Evolutionary conservation across 106 monocot genomes (phyloP).

Genomic region (Allium fistulosum): DNA sequence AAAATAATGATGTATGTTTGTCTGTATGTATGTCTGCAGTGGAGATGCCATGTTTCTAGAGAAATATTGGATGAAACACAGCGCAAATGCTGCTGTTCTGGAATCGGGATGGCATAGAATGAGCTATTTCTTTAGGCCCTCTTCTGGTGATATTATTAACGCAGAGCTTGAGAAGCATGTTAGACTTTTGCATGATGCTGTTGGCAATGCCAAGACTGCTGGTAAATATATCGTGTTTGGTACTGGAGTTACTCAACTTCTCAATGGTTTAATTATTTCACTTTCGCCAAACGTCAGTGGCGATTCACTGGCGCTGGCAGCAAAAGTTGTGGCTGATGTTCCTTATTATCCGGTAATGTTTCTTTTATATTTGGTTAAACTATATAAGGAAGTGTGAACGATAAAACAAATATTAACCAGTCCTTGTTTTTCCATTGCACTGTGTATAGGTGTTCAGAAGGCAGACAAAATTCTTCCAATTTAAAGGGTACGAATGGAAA

Average conservation of each 20-base stretch:
- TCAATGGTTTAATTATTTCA: constrained; percentile 55
- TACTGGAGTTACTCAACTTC: constrained; percentile 54
- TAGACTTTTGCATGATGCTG: constrained; percentile 52
- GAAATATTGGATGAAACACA: too few relatives aligned
- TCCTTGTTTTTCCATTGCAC: too few relatives aligned
- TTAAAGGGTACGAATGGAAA: constrained; percentile 36
- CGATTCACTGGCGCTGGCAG: constrained; percentile 7
- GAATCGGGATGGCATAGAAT: too few relatives aligned
- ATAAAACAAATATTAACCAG: background rate
- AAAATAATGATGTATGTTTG: too few relatives aligned
- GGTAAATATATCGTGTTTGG: constrained; percentile 54
- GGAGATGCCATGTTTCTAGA: too few relatives aligned
- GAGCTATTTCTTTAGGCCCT: too few relatives aligned
- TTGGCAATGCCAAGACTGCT: constrained; percentile 52
- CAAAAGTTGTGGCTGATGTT: constrained; percentile 47
- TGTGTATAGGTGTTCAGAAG: constrained; percentile 28
- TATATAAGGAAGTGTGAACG: background rate
- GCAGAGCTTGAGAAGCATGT: constrained; percentile 12
- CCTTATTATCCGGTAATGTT: constrained; percentile 46
- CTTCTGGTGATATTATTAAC: background rate
- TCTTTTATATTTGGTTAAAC: too few relatives aligned
- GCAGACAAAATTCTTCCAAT: constrained; percentile 52
- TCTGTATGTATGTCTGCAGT: too few relatives aligned
- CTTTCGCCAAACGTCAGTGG: constrained; percentile 27
- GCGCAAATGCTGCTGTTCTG: too few relatives aligned